Percentiles rank a stretch among this genome's conserved stretches.
These are phyloP conservation scores for Protea cynaroides DNA, from an alignment of 164 flowering plant genomes.

Conservation along the genomic window DNA sequence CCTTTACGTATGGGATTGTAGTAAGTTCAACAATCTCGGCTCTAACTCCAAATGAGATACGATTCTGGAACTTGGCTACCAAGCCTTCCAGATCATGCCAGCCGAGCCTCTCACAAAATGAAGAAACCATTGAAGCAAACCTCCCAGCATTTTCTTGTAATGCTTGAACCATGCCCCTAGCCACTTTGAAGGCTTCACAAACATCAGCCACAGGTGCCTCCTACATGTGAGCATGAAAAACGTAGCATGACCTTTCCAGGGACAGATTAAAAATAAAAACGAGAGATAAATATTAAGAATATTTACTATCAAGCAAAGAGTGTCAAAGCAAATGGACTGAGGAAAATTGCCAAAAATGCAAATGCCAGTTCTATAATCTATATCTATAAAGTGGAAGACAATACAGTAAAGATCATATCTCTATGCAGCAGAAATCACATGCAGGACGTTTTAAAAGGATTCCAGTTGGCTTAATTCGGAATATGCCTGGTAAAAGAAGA, in stretches of 20 bases:
- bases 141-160: slow-evolving; percentile 99
- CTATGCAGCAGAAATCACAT: not conserved
- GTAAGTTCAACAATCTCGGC: slow-evolving; percentile 98
- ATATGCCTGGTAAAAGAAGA: not conserved
- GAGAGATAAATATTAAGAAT: too few relatives aligned
- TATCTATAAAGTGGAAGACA: too few relatives aligned
- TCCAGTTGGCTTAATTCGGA: not conserved
- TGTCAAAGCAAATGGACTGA: too few relatives aligned
- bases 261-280: too few relatives aligned
- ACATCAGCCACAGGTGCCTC: slow-evolving; percentile 85
- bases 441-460: not conserved
- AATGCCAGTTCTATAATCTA: too few relatives aligned
- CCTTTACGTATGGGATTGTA: slow-evolving; percentile 87
- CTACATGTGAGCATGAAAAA: slow-evolving; percentile 34
- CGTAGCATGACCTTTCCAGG: not conserved
- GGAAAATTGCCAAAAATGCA: too few relatives aligned
- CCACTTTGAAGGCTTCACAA: slow-evolving; percentile 91
- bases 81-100: slow-evolving; percentile 96
- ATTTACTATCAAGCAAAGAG: too few relatives aligned
- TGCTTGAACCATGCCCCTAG: slow-evolving; percentile 98
- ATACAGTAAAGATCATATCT: too few relatives aligned
- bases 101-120: slow-evolving; percentile 96
- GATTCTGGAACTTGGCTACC: slow-evolving; percentile 88
- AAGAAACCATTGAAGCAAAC: slow-evolving; percentile 95
- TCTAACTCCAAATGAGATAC: slow-evolving; percentile 94